These are phyloP conservation scores for Panicum virgatum DNA, from an alignment of 202 grass and related monocot genomes.

Conservation along the genomic window DNA sequence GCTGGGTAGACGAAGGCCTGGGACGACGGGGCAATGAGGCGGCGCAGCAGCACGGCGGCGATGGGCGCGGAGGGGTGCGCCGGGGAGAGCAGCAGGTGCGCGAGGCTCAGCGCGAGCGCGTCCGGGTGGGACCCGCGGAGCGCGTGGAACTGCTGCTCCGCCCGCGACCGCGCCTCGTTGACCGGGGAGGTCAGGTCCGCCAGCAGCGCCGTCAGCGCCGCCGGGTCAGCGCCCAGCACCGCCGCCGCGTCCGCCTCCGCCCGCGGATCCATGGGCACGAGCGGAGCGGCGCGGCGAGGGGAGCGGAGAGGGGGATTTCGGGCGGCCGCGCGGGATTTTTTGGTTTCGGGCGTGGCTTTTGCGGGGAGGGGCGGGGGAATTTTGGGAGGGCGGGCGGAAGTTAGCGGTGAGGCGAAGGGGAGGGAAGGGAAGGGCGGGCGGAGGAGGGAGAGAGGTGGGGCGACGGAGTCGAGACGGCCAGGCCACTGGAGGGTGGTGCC, in stretches of 20 bases:
- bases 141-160: conserved; percentile 56
- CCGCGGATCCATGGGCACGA: conserved; percentile 51
- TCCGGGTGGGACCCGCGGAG: conserved; percentile 58
- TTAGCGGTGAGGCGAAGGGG: conserved; percentile 26
- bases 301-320: background rate
- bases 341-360: conserved; percentile 27
- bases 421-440: background rate
- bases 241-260: conserved; percentile 34
- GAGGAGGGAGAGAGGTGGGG: background rate
- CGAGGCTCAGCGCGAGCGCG: conserved; percentile 56
- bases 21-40: conserved; percentile 65
- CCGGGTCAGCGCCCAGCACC: conserved; percentile 61
- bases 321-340: conserved; percentile 46
- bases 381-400: conserved; percentile 17
- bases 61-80: conserved; percentile 52
- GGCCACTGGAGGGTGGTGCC: conserved; percentile 37
- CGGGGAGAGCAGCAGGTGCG: conserved; percentile 60
- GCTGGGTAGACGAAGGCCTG: conserved; percentile 51
- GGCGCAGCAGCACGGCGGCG: conserved; percentile 74
- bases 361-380: conserved; percentile 5
- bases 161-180: conserved; percentile 62
- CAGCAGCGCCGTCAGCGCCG: conserved; percentile 54
- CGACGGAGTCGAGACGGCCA: no score
- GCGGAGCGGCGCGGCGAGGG: background rate
- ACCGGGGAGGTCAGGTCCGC: conserved; percentile 56